Base-by-base conservation (phyloP, 1,284 basidiomycete genomes). In the Marasmius fiardii region DNA sequence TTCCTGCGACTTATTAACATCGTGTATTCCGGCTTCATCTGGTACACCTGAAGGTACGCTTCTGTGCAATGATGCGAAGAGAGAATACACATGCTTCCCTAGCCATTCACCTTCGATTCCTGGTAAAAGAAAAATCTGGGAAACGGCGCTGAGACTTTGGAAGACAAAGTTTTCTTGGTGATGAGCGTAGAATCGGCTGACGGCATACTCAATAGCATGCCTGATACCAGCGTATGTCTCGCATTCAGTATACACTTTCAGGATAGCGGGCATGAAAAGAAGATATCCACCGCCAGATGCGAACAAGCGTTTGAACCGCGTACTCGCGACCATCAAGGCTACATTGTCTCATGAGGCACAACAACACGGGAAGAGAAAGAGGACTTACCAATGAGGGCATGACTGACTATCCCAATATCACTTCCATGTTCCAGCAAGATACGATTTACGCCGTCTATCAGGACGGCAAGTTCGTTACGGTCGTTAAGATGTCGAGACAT, bases 401-500 rank as follows among this genome's bases (percentile, higher is more conserved):
- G 88, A 23, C 80, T 77, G 12, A 92, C 81, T 48, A 92, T 81
- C 5, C 87, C 82, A 52, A 90, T 83, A 58, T 88, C 86, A 61
- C 84, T 76, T 3, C 86, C 86, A 69, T 91, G 88, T 1, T 72
- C 71, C 14, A 85, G 68, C 14, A 93, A 68, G 44, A 90, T 86
- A 1, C 78, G 76, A 63, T 86, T 88, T 23, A 92, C 68, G 16
- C 88, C 88, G 64, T 89, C 84, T 34, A 91, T 70, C 23, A 90
- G 78, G 41, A 85, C 68, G 1, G 81, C 80, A 20, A 93, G 71
- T 63, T 93, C 90, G 37, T 78, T 78, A n/a, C 86, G 76, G 63
- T 90, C 88, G 63, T 82, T 90, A 56, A 90, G 76, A 69, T 90
- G 88, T 23, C 88, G 75, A n/a, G 88, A 85, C 74, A 92, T 80